phyloP scores from a whole-genome alignment of 257 asterid species.

The Primulina tabacum region DNA sequence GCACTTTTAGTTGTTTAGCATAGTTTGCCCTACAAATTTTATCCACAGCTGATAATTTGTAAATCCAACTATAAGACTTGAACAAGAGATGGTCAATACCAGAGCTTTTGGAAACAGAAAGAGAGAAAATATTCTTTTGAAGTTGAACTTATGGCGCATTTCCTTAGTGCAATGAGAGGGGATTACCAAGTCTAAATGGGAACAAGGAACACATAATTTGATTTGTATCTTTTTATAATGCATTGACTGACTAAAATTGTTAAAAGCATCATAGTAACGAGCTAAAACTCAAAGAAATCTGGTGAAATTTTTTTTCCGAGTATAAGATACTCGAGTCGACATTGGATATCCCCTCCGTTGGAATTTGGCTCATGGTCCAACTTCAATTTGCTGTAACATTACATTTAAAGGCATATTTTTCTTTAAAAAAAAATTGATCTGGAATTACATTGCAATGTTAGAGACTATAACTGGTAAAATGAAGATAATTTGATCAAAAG shows the following conservation, averaged over 20 bases:
- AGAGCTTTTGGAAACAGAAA: neutral
- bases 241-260: neutral
- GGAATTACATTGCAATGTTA: slow-evolving; percentile 10
- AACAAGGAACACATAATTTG: neutral
- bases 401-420: neutral
- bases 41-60: neutral
- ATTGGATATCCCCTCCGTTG: neutral
- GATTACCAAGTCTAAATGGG: neutral
- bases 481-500: slow-evolving; percentile 10
- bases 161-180: neutral
- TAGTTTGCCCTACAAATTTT: slow-evolving; percentile 7
- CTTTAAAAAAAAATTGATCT: neutral
- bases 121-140: neutral
- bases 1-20: neutral
- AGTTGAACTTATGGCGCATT: neutral
- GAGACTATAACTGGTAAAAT: slow-evolving; percentile 9
- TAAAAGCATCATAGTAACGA: neutral
- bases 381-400: neutral
- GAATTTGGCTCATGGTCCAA: neutral
- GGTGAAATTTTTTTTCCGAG: neutral
- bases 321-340: neutral
- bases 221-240: neutral
- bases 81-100: slow-evolving; percentile 4
- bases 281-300: neutral
- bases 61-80: neutral